These are phyloP conservation scores for Larix sibirica DNA, from an alignment of 83 land plant species.

Conservation along the genomic window DNA sequence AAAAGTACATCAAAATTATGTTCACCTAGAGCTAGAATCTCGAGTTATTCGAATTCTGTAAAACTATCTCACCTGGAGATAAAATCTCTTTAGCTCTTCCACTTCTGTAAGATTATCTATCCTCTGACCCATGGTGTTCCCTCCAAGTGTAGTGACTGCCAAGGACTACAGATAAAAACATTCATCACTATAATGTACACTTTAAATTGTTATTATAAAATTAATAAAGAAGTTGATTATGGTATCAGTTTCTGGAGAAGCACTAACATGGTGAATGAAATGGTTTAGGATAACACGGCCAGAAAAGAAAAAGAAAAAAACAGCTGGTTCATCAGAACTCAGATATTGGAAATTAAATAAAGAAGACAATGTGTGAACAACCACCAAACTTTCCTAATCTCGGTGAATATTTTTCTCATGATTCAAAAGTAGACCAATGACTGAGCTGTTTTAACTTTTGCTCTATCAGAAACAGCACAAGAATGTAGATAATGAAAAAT, in stretches of 20 bases:
- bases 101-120: slow-evolving; percentile 78
- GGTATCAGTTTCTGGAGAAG: neutral
- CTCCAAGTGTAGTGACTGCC: slow-evolving; percentile 92
- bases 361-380: no score
- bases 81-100: slow-evolving; percentile 87
- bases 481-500: neutral
- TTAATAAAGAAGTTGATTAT: neutral
- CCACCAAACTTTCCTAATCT: neutral
- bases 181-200: slow-evolving; percentile 2
- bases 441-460: neutral
- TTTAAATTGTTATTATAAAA: neutral
- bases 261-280: neutral
- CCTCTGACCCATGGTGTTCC: slow-evolving; percentile 91
- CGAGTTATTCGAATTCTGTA: slow-evolving; percentile 63
- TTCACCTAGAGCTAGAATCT: slow-evolving; percentile 92
- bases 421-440: no score
- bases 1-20: neutral
- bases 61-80: slow-evolving; percentile 96
- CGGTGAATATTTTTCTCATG: neutral
- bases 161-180: slow-evolving; percentile 57
- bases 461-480: neutral
- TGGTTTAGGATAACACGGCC: neutral
- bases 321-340: neutral
- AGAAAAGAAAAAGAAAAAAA: neutral
- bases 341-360: neutral